phyloP scores from a whole-genome alignment of 2,329 filamentous ascomycete species.

The Ascochyta viciae-villosae region DNA sequence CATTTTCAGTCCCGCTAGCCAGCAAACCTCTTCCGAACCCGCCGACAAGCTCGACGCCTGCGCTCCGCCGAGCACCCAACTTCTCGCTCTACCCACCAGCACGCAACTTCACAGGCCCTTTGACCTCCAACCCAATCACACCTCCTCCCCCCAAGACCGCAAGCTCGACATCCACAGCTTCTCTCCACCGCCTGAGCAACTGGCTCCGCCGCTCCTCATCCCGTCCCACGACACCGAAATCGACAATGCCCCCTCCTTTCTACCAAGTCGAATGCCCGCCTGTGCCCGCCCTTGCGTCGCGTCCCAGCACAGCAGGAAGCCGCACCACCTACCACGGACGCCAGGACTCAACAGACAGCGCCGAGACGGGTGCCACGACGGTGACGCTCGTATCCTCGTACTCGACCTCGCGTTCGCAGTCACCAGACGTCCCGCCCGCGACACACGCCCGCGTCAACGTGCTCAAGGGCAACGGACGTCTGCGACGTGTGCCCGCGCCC shows the following conservation, averaged over 20 bases:
- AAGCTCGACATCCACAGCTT: conserved; percentile 40
- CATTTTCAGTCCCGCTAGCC: conserved; percentile 51
- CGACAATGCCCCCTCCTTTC: conserved; percentile 31
- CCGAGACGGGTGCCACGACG: conserved; percentile 40
- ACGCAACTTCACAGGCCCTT: conserved; percentile 31
- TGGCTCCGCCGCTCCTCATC: conserved; percentile 47
- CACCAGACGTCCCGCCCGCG: conserved; percentile 13
- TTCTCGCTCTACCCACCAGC: conserved; percentile 37
- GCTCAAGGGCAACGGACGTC: conserved; percentile 33
- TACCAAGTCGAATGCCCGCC: conserved; percentile 37
- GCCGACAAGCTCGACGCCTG: conserved; percentile 13
- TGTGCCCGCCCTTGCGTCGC: conserved; percentile 8
- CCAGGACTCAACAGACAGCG: conserved; percentile 39
- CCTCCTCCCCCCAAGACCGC: conserved; percentile 36
- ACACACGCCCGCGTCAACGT: conserved; percentile 21
- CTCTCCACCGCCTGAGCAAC: conserved; percentile 42
- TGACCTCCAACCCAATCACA: conserved; percentile 47
- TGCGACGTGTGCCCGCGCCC: conserved; percentile 38
- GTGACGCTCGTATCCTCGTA: conserved; percentile 33
- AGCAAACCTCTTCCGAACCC: conserved; percentile 36
- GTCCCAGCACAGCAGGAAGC: conserved; percentile 33
- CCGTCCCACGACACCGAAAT: conserved; percentile 30
- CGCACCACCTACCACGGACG: conserved; percentile 35
- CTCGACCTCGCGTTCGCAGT: conserved; percentile 15
- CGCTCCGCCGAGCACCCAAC: conserved; percentile 26